Evolutionary conservation across 768 basidiomycete species (phyloP).

Genomic region (Boletellus sp.): DNA sequence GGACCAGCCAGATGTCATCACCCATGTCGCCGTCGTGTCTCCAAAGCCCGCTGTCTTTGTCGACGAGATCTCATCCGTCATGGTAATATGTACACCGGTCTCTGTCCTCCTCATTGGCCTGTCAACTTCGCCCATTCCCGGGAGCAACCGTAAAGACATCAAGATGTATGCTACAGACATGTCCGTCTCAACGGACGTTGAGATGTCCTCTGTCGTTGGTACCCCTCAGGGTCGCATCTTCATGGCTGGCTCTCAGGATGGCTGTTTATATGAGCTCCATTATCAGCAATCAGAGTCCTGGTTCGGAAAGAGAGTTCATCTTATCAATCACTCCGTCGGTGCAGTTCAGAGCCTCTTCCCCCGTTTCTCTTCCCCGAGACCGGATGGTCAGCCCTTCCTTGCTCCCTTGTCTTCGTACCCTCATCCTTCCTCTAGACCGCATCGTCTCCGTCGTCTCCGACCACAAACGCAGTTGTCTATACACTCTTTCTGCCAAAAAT

Average conservation of each 20-base stretch:
- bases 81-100: constrained; percentile 86
- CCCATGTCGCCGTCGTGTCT: constrained; percentile 81
- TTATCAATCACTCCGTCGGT: constrained; percentile 84
- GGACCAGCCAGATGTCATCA: constrained; percentile 87
- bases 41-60: constrained; percentile 87
- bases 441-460: constrained; percentile 69
- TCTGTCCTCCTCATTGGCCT: constrained; percentile 84
- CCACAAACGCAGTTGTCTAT: constrained; percentile 64
- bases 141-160: constrained; percentile 61
- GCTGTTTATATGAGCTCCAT: constrained; percentile 86
- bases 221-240: constrained; percentile 85
- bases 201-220: constrained; percentile 82
- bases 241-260: constrained; percentile 82
- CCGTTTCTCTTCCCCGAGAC: constrained; percentile 57
- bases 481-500: constrained; percentile 66
- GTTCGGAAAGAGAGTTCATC: constrained; percentile 83
- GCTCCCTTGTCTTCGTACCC: not conserved
- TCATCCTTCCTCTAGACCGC: constrained; percentile 49
- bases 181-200: constrained; percentile 68
- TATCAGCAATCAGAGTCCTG: constrained; percentile 90
- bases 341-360: constrained; percentile 78
- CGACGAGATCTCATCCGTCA: constrained; percentile 83
- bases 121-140: constrained; percentile 44
- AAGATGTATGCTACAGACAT: constrained; percentile 90
- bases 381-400: constrained; percentile 55